These are phyloP conservation scores for Penicillium sp. DNA, from an alignment of 2,329 filamentous ascomycete genomes.

Conservation along the genomic window DNA sequence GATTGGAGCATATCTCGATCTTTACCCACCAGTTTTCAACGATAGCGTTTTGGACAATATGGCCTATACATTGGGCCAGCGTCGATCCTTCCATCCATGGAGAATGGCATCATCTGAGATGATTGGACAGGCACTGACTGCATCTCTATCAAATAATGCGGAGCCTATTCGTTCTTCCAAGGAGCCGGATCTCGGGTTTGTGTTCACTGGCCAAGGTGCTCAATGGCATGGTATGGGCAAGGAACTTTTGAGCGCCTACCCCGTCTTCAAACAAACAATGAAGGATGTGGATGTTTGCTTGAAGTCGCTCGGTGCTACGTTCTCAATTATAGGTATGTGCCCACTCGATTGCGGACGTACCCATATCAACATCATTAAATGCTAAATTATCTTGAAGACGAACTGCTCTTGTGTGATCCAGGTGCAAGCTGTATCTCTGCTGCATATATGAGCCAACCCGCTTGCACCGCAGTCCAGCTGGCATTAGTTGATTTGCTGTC, in stretches of 20 bases:
- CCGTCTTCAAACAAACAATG: slow-evolving; percentile 21
- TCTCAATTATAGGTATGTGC: slow-evolving; percentile 27
- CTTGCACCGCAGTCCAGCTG: slow-evolving; percentile 33
- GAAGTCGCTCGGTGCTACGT: slow-evolving; percentile 20
- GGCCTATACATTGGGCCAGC: slow-evolving; percentile 25
- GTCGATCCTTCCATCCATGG: slow-evolving; percentile 23
- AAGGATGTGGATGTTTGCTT: slow-evolving; percentile 17
- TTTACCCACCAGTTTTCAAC: slow-evolving; percentile 16
- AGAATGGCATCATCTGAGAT: slow-evolving; percentile 19
- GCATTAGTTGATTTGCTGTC: slow-evolving; percentile 30
- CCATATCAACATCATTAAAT: neutral
- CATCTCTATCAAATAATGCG: slow-evolving; percentile 8
- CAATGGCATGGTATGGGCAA: slow-evolving; percentile 38
- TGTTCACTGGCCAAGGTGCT: slow-evolving; percentile 40
- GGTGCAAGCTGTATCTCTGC: slow-evolving; percentile 22
- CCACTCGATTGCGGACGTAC: too few relatives aligned
- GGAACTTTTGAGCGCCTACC: slow-evolving; percentile 28
- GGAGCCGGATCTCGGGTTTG: slow-evolving; percentile 30
- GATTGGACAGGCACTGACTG: slow-evolving; percentile 13
- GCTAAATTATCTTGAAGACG: slow-evolving; percentile 17
- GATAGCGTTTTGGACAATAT: slow-evolving; percentile 22
- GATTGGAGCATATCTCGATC: slow-evolving; percentile 18
- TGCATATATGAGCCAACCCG: slow-evolving; percentile 32
- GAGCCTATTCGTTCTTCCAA: slow-evolving; percentile 18
- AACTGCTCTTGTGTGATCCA: slow-evolving; percentile 19